Percentiles rank a stretch among this genome's conserved stretches.
phyloP scores from a whole-genome alignment of 2,329 filamentous ascomycete species.

The Hyphodiscus sp. region DNA sequence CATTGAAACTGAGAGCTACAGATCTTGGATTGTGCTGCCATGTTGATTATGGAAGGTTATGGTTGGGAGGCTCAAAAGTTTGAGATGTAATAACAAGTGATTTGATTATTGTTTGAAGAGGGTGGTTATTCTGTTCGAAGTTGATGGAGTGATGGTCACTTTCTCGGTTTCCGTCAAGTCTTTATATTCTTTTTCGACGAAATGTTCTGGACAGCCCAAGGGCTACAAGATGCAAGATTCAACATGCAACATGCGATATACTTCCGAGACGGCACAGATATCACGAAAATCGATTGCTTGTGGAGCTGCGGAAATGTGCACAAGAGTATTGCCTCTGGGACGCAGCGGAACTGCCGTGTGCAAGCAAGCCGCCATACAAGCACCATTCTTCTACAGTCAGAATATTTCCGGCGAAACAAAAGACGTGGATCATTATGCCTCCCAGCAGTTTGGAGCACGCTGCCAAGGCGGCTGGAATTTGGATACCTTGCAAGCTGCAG shows the following conservation, averaged over 20 bases:
- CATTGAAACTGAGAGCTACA: conserved; percentile 1
- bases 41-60: background rate
- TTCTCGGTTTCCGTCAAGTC: background rate
- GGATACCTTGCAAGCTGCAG: background rate
- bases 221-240: too few species aligned
- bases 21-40: conserved; percentile 10
- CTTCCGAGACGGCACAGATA: background rate
- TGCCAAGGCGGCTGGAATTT: background rate
- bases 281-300: background rate
- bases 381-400: background rate
- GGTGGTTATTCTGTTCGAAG: background rate
- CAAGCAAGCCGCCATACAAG: background rate
- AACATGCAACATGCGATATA: background rate
- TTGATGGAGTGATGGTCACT: background rate
- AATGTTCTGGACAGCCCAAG: background rate
- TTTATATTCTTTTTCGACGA: conserved; percentile 13
- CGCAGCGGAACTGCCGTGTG: background rate
- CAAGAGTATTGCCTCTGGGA: background rate
- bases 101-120: background rate
- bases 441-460: background rate
- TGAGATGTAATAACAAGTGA: background rate
- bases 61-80: background rate
- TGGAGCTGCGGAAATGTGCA: background rate
- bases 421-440: background rate
- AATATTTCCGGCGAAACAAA: background rate